Base-by-base conservation (phyloP, 2,329 filamentous ascomycete species). In the Hymenoscyphus fructigenus region DNA sequence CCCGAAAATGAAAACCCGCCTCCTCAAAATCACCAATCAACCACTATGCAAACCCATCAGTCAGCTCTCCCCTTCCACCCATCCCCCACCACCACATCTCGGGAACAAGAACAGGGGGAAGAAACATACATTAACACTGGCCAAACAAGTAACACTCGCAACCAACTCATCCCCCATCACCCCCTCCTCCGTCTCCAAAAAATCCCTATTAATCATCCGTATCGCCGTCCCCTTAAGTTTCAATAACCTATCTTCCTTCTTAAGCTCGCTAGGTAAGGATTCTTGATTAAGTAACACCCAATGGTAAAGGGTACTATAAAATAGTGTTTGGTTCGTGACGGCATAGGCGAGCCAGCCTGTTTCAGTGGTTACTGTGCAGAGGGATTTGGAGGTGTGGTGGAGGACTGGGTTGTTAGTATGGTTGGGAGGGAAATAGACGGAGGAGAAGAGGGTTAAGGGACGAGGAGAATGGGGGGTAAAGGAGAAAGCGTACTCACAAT, bases 331-430 rank as follows among this genome's bases (percentile, higher is more conserved):
- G 34, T 62, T 36, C 28, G n/a, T 44, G 1, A 62, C 14, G 23
- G 60, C 60, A 36, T 62, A 62, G 14, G 53, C 47, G 44, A 62
- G 60, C 60, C 60, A 62, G 15, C 60, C 60, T 2, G 60, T 62
- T 38, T 62, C 60, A 4, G 57, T 23, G 4, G 60, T 57, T 3
- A 62, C 60, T 2, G 60, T 62, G 29, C 60, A 62, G 26, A 62
- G 55, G 32, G 60, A 44, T 47, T 57, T 57, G 3, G 60, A 62
- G 38, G 50, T 53, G 23, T 57, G 36, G n/a, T 62, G 23, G 14
- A 62, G 41, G 20, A 62, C 60, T 62, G 26, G 14, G 5, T 10
- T n/a, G 32, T 57, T 28, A 26, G 23, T 17, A 14, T 26, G 17
- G 23, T 12, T 17, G 10, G 36, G 29, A 59, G 32, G 9, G 29